Conservation (phyloP, 257 asterid genomes). For the Cruciata laevipes region DNA sequence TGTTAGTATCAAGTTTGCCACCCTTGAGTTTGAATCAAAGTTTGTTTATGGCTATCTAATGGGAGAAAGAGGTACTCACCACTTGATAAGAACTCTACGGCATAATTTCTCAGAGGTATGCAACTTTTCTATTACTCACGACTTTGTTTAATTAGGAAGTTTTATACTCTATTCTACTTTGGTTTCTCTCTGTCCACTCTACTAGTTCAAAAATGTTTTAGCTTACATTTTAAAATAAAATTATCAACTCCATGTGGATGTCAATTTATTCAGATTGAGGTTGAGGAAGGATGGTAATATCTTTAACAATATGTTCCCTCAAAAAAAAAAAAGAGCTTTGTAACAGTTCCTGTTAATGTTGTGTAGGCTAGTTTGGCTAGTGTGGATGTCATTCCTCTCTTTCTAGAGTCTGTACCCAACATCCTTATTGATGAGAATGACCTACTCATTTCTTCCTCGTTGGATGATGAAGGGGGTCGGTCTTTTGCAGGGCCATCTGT, state of each 20-base stretch:
- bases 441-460: conserved; percentile 34
- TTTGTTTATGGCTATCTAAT: conserved; percentile 60
- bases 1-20: conserved; percentile 39
- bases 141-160: neutral
- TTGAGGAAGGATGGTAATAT: neutral
- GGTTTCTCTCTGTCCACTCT: neutral
- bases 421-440: conserved; percentile 44
- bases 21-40: conserved; percentile 65
- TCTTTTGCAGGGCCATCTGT: conserved; percentile 33
- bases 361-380: conserved; percentile 49
- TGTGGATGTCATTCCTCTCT: conserved; percentile 75
- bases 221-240: neutral
- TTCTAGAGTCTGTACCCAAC: conserved; percentile 57
- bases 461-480: conserved; percentile 16
- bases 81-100: conserved; percentile 30
- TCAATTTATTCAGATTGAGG: neutral
- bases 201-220: neutral
- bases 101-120: conserved; percentile 42
- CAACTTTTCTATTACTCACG: neutral
- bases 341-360: neutral
- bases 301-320: neutral
- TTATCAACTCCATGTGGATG: neutral
- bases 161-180: neutral
- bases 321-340: neutral
- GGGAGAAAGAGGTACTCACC: conserved; percentile 76